A percentile compares a stretch with the other conserved stretches of the same genome.
These are phyloP conservation scores for Oemleria cerasiformis DNA, from an alignment of 306 rosid genomes.

Conservation along the genomic window DNA sequence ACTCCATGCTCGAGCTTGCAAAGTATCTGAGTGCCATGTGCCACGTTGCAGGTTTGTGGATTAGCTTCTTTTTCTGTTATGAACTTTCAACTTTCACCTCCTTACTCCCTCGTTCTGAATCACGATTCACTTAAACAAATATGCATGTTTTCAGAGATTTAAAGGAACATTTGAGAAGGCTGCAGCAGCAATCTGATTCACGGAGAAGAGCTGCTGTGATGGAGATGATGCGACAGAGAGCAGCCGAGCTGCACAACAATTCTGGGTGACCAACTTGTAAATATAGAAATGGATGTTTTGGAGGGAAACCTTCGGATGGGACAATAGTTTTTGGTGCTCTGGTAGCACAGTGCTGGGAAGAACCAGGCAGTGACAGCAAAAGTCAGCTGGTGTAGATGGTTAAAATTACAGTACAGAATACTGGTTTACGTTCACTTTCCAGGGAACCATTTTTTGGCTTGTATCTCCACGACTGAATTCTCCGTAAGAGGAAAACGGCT, in stretches of 20 bases:
- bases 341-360: constrained; percentile 29
- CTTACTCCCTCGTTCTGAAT: background rate
- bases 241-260: constrained; percentile 86
- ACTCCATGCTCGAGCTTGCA: constrained; percentile 99
- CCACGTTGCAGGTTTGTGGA: constrained; percentile 93
- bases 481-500: constrained; percentile 21
- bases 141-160: constrained; percentile 59
- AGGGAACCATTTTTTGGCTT: constrained; percentile 29
- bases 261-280: constrained; percentile 48
- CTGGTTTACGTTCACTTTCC: constrained; percentile 29
- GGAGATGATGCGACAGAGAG: constrained; percentile 99
- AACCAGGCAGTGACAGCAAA: constrained; percentile 29
- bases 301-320: constrained; percentile 28
- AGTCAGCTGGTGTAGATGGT: constrained; percentile 24
- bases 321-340: constrained; percentile 31
- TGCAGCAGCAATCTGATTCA: constrained; percentile 97
- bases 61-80: constrained; percentile 1
- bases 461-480: constrained; percentile 20
- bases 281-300: constrained; percentile 34
- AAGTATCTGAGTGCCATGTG: constrained; percentile 87
- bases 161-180: constrained; percentile 87
- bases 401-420: constrained; percentile 38
- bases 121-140: background rate
- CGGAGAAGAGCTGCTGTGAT: constrained; percentile 96
- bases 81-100: background rate